A percentile compares a stretch with the other conserved stretches of the same genome.
These are phyloP conservation scores for Terana coerulea DNA, from an alignment of 768 basidiomycete genomes.

Conservation along the genomic window DNA sequence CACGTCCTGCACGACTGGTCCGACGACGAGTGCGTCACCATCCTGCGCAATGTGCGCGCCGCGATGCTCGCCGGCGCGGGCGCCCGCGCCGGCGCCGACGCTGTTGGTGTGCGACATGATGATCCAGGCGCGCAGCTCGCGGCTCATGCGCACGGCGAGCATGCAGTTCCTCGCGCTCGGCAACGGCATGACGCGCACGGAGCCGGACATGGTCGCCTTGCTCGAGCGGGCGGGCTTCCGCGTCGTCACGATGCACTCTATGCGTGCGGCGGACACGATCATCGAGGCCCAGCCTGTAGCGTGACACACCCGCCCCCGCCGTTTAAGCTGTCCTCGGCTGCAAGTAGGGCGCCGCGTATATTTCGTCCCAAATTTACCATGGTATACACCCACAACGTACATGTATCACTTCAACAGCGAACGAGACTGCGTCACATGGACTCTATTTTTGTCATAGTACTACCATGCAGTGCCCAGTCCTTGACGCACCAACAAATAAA, in stretches of 20 bases:
- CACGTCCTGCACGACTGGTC: slow-evolving; percentile 32
- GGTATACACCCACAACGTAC: no score
- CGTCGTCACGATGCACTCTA: slow-evolving; percentile 1
- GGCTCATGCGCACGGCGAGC: slow-evolving; percentile 28
- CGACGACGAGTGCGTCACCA: slow-evolving; percentile 24
- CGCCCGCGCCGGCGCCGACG: slow-evolving; percentile 10
- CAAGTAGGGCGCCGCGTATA: no score
- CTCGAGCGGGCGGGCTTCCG: slow-evolving; percentile 8
- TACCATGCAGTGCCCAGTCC: no score
- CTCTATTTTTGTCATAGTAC: no score
- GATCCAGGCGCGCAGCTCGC: slow-evolving; percentile 20
- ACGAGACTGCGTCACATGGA: no score
- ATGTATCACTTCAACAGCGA: no score
- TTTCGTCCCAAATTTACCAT: no score
- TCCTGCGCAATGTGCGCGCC: slow-evolving; percentile 24
- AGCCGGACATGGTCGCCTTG: slow-evolving; percentile 7
- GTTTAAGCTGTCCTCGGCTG: no score
- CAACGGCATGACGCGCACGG: slow-evolving; percentile 15
- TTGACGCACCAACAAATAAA: no score
- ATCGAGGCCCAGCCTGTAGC: slow-evolving; percentile 16
- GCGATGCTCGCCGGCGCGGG: slow-evolving; percentile 18
- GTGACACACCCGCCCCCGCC: no score
- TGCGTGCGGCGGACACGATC: slow-evolving; percentile 15
- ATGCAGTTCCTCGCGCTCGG: slow-evolving; percentile 24
- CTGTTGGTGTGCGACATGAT: slow-evolving; percentile 28